A percentile compares a stretch with the other conserved stretches of the same genome.
Evolutionary conservation across 805 yeast species (phyloP).

Genomic region (Yarrowia sp.): DNA sequence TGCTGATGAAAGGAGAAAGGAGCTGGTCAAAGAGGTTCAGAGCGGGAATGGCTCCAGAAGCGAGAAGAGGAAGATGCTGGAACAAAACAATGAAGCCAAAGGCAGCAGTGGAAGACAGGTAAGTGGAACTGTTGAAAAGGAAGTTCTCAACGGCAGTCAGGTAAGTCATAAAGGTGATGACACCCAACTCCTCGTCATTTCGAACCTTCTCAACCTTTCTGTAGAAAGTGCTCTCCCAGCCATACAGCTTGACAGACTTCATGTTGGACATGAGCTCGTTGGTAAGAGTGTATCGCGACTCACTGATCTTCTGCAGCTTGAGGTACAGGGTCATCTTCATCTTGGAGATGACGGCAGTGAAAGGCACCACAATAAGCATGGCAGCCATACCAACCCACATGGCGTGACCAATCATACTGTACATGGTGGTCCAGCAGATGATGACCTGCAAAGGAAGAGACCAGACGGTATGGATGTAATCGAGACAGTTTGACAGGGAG

Average conservation of each 20-base stretch:
- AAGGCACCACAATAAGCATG: slow-evolving; percentile 73
- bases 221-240: slow-evolving; percentile 90
- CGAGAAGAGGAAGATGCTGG: slow-evolving; percentile 65
- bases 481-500: slow-evolving; percentile 41
- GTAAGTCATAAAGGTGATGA: slow-evolving; percentile 69
- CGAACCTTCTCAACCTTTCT: slow-evolving; percentile 74
- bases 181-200: slow-evolving; percentile 79
- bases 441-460: slow-evolving; percentile 88
- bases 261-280: slow-evolving; percentile 85
- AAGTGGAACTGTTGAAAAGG: slow-evolving; percentile 84
- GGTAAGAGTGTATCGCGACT: slow-evolving; percentile 82
- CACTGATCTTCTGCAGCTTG: slow-evolving; percentile 80
- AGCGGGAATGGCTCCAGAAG: slow-evolving; percentile 78
- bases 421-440: slow-evolving; percentile 69
- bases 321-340: slow-evolving; percentile 44
- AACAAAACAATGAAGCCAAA: slow-evolving; percentile 73
- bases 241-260: slow-evolving; percentile 87
- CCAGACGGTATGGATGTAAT: slow-evolving; percentile 78
- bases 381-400: slow-evolving; percentile 91
- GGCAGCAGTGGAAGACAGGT: slow-evolving; percentile 82
- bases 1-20: slow-evolving; percentile 61
- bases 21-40: slow-evolving; percentile 64
- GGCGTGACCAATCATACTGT: slow-evolving; percentile 71
- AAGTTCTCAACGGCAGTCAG: slow-evolving; percentile 67
- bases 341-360: slow-evolving; percentile 67